Evolutionary conservation across 2,329 filamentous ascomycete genomes (phyloP).

Genomic region (Bisporella sp.): DNA sequence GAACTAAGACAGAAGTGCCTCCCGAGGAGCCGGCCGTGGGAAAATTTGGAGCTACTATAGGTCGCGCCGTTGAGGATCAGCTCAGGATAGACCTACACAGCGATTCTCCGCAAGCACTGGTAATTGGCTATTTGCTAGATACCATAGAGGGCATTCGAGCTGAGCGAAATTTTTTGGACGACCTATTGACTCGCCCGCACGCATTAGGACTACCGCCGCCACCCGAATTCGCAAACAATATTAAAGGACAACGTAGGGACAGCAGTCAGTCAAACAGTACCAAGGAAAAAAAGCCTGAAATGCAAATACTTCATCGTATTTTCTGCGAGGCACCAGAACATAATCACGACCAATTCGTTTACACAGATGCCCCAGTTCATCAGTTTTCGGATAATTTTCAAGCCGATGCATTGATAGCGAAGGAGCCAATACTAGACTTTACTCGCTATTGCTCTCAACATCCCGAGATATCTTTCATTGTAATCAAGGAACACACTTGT

Average conservation of each 20-base stretch:
- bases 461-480: constrained; percentile 2
- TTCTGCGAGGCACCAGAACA: constrained; percentile 1
- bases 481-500: constrained; percentile 2
- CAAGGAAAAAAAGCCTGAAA: neutral
- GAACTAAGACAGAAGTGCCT: neutral
- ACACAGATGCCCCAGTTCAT: neutral
- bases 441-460: neutral
- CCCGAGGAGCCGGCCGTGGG: neutral
- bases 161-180: constrained; percentile 1
- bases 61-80: neutral
- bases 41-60: neutral
- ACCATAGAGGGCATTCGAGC: constrained; percentile 1
- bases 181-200: neutral
- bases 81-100: constrained; percentile 1
- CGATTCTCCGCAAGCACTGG: constrained; percentile 1
- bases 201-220: neutral
- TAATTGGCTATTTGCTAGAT: constrained; percentile 3
- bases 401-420: neutral
- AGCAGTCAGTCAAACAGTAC: neutral
- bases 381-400: neutral
- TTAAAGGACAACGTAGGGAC: no score
- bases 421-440: neutral
- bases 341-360: neutral
- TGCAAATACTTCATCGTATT: constrained; percentile 2
- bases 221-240: neutral